Conservation (phyloP, 2,329 filamentous ascomycete species). For the Fusarium albidum region DNA sequence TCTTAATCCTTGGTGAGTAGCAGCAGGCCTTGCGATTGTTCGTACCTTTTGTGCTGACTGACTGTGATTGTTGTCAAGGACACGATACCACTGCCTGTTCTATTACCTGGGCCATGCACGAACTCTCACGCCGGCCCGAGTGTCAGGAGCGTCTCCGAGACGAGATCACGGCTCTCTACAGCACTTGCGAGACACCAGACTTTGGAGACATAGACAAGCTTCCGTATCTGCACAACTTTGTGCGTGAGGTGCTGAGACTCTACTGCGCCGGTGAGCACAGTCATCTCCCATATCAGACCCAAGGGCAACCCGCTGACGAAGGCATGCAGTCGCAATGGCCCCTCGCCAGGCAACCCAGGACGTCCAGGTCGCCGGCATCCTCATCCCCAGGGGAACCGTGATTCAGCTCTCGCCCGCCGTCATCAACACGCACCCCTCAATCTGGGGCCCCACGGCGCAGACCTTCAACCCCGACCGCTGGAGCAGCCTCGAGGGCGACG, state of each 20-base stretch:
- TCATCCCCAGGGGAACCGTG: conserved; percentile 50
- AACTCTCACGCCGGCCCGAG: conserved; percentile 46
- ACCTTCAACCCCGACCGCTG: conserved; percentile 51
- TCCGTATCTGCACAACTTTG: conserved; percentile 51
- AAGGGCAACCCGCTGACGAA: not conserved
- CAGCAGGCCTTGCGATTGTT: not conserved
- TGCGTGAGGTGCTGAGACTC: conserved; percentile 53
- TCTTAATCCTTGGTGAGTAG: conserved; percentile 50
- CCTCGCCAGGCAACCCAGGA: conserved; percentile 46
- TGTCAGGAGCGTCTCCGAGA: conserved; percentile 49
- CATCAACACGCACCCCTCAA: conserved; percentile 44
- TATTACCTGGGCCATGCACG: conserved; percentile 53
- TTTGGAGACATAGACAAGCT: conserved; percentile 44
- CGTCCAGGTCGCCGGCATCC: conserved; percentile 45
- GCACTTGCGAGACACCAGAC: conserved; percentile 5
- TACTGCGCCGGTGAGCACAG: conserved; percentile 46
- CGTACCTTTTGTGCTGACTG: not conserved
- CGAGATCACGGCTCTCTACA: conserved; percentile 44
- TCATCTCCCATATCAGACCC: not conserved
- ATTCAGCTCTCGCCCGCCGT: conserved; percentile 49
- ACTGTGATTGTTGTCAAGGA: conserved; percentile 15
- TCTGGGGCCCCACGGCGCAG: conserved; percentile 49
- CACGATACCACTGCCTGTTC: conserved; percentile 56
- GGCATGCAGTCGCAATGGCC: conserved; percentile 43
- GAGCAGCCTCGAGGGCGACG: conserved; percentile 38